Evolutionary conservation across 2,329 filamentous ascomycete species (phyloP).

Genomic region (Stemphylium lycopersici): DNA sequence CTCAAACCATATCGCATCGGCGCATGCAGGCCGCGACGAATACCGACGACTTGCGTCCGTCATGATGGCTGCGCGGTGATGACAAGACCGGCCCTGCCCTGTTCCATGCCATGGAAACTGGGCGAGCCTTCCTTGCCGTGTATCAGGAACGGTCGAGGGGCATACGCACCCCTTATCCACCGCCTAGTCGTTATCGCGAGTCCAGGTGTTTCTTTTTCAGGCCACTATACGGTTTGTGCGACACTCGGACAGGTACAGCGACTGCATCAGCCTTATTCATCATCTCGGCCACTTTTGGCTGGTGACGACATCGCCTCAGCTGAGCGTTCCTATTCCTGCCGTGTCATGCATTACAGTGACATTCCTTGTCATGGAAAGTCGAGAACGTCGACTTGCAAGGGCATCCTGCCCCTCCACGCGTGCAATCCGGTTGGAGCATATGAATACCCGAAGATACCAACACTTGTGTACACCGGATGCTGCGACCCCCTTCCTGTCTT

Average conservation of each 20-base stretch:
- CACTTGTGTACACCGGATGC: conserved; percentile 12
- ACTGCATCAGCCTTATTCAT: conserved; percentile 19
- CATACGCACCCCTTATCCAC: not conserved
- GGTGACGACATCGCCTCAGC: conserved; percentile 27
- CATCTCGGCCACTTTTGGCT: not conserved
- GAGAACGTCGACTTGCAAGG: conserved; percentile 23
- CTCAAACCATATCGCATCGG: conserved; percentile 34
- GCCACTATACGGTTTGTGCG: conserved; percentile 19
- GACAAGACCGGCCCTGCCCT: conserved; percentile 27
- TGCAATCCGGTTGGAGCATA: conserved; percentile 22
- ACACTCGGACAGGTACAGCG: conserved; percentile 14
- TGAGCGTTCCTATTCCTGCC: conserved; percentile 13
- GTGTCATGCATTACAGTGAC: conserved; percentile 26
- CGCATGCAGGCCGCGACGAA: conserved; percentile 31
- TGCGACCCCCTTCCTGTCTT: not conserved
- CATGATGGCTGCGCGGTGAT: conserved; percentile 40
- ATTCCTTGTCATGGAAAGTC: conserved; percentile 17
- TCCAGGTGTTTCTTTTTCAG: not conserved
- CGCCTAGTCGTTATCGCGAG: no score
- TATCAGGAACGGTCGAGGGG: conserved; percentile 14
- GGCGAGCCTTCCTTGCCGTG: conserved; percentile 23
- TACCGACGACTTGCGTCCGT: conserved; percentile 8
- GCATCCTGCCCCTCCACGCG: conserved; percentile 11
- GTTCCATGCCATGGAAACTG: conserved; percentile 18
- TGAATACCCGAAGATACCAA: conserved; percentile 17